Conservation (phyloP, 345 rosid genomes). For the Eucalyptus viminalis region DNA sequence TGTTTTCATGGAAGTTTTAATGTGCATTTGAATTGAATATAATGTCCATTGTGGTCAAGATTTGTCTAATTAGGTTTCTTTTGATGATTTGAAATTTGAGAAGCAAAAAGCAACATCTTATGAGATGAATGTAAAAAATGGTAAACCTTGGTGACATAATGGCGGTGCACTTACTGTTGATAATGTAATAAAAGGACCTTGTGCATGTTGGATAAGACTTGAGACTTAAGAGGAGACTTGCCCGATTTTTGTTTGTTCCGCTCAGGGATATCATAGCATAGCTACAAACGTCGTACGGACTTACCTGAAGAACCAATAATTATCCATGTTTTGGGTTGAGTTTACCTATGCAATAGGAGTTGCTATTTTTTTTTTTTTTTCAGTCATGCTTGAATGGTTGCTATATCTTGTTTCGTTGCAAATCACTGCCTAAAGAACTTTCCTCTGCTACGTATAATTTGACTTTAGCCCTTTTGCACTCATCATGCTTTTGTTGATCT, state of each 20-base stretch:
- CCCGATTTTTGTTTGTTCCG: neutral
- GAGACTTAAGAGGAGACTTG: neutral
- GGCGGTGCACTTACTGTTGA: neutral
- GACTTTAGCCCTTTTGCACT: too few species aligned
- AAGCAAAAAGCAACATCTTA: too few species aligned
- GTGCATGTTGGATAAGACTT: neutral
- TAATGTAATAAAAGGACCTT: neutral
- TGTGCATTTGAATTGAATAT: too few species aligned
- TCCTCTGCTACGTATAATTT: too few species aligned
- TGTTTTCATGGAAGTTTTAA: too few species aligned
- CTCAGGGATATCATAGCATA: neutral
- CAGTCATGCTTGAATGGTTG: too few species aligned
- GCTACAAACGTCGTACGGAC: neutral
- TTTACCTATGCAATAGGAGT: neutral
- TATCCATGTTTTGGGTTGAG: neutral
- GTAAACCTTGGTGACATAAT: neutral
- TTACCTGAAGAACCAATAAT: neutral
- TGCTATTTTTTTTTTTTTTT: neutral
- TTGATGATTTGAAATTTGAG: too few species aligned
- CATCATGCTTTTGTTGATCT: too few species aligned
- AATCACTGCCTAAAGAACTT: too few species aligned
- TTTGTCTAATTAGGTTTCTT: too few species aligned
- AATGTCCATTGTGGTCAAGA: too few species aligned
- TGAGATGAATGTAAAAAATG: neutral
- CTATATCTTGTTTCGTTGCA: too few species aligned